Percentiles rank a stretch among this genome's conserved stretches.
Conservation (phyloP, 805 yeast genomes). For the Pichia phayaonensis region DNA sequence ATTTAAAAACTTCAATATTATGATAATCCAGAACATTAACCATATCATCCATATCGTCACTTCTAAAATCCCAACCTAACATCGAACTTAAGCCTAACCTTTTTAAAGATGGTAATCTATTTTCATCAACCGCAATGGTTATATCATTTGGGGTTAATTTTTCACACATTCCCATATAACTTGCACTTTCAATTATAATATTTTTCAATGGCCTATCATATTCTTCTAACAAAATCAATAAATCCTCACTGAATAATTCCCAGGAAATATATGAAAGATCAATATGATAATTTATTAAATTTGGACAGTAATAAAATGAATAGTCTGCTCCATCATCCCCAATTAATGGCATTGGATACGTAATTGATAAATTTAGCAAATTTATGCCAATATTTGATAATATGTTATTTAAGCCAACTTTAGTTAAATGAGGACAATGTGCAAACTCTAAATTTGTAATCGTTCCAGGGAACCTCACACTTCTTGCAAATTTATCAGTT, state of each 20-base stretch:
- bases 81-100: constrained; percentile 62
- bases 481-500: constrained; percentile 66
- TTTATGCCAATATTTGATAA: constrained; percentile 59
- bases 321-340: constrained; percentile 63
- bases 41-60: constrained; percentile 55
- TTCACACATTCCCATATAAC: constrained; percentile 74
- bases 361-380: constrained; percentile 54
- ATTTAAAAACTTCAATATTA: constrained; percentile 32
- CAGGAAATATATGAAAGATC: constrained; percentile 72
- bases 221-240: constrained; percentile 29
- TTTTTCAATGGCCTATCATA: constrained; percentile 42
- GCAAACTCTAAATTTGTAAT: constrained; percentile 70
- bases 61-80: constrained; percentile 76
- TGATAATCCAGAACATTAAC: constrained; percentile 65
- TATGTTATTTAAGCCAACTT: constrained; percentile 55
- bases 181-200: constrained; percentile 73
- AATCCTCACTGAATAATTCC: constrained; percentile 42
- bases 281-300: constrained; percentile 51
- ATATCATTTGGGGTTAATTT: constrained; percentile 85
- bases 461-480: constrained; percentile 64
- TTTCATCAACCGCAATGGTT: constrained; percentile 75
- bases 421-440: constrained; percentile 76
- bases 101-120: constrained; percentile 60
- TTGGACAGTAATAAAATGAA: constrained; percentile 71
- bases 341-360: constrained; percentile 85